Conservation (phyloP, 2,329 filamentous ascomycete species). For the Pestalotiopsis sp. region DNA sequence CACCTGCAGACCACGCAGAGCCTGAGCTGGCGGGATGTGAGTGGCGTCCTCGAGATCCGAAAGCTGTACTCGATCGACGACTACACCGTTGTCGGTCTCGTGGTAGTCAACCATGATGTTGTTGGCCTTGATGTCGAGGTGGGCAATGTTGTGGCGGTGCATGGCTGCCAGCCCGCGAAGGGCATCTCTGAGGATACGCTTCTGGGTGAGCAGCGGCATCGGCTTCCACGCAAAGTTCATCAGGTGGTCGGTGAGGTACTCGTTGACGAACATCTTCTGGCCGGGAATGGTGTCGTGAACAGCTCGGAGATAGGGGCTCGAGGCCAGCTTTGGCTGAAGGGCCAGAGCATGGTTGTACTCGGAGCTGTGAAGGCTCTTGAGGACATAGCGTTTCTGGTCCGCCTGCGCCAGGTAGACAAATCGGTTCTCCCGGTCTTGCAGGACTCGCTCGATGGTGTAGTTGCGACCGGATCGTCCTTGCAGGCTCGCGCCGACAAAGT, state of each 20-base stretch:
- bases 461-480: slow-evolving; percentile 29
- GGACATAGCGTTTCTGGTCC: slow-evolving; percentile 34
- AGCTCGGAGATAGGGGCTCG: slow-evolving; percentile 39
- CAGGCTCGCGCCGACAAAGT: slow-evolving; percentile 13
- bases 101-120: slow-evolving; percentile 45
- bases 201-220: slow-evolving; percentile 37
- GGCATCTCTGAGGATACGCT: slow-evolving; percentile 44
- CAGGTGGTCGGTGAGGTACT: slow-evolving; percentile 44
- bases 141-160: slow-evolving; percentile 39
- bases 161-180: slow-evolving; percentile 40
- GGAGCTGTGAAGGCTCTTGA: slow-evolving; percentile 35
- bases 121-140: slow-evolving; percentile 45
- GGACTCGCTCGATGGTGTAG: slow-evolving; percentile 34
- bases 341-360: slow-evolving; percentile 37
- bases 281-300: slow-evolving; percentile 44
- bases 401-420: slow-evolving; percentile 37
- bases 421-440: slow-evolving; percentile 36
- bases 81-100: slow-evolving; percentile 30
- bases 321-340: slow-evolving; percentile 31
- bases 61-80: slow-evolving; percentile 39
- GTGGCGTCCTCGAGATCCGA: slow-evolving; percentile 44
- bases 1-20: slow-evolving; percentile 36
- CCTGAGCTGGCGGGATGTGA: slow-evolving; percentile 37
- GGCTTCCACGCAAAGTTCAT: slow-evolving; percentile 43
- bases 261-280: slow-evolving; percentile 46